Evolutionary conservation across 169 alveolate species (phyloP).

Genomic region (Cryptosporidium parvum): DNA sequence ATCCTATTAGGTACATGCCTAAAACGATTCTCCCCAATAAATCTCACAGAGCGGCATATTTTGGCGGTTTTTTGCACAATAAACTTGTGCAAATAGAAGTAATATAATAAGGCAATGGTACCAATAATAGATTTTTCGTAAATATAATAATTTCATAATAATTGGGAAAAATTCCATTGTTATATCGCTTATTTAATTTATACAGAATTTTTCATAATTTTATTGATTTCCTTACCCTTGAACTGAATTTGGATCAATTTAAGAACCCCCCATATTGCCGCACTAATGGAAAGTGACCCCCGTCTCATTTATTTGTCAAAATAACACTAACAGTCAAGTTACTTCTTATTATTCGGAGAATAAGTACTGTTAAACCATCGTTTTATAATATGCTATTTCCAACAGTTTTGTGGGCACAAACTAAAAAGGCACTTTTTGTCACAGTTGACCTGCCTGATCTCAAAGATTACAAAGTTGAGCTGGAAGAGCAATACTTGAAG

Average conservation of each 20-base stretch:
- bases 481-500: slow-evolving; percentile 65
- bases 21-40: slow-evolving; percentile 27
- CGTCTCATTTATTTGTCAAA: slow-evolving; percentile 36
- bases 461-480: slow-evolving; percentile 75
- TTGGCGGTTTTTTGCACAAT: slow-evolving; percentile 5
- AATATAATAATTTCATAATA: no score
- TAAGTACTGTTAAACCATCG: not conserved
- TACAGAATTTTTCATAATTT: not conserved
- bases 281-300: slow-evolving; percentile 8
- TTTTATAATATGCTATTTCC: slow-evolving; percentile 78
- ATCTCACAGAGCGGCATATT: not conserved
- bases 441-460: slow-evolving; percentile 82
- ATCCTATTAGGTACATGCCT: slow-evolving; percentile 37
- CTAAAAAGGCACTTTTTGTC: slow-evolving; percentile 79
- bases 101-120: not conserved
- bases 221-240: not conserved
- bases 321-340: not conserved
- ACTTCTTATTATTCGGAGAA: not conserved
- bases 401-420: slow-evolving; percentile 83
- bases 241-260: not conserved
- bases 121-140: not conserved
- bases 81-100: not conserved
- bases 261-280: slow-evolving; percentile 31
- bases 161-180: not conserved
- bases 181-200: not conserved